Percentiles rank a stretch among this genome's conserved stretches.
Evolutionary conservation across 306 rosid species (phyloP).

Genomic region (Rosa multiflora): DNA sequence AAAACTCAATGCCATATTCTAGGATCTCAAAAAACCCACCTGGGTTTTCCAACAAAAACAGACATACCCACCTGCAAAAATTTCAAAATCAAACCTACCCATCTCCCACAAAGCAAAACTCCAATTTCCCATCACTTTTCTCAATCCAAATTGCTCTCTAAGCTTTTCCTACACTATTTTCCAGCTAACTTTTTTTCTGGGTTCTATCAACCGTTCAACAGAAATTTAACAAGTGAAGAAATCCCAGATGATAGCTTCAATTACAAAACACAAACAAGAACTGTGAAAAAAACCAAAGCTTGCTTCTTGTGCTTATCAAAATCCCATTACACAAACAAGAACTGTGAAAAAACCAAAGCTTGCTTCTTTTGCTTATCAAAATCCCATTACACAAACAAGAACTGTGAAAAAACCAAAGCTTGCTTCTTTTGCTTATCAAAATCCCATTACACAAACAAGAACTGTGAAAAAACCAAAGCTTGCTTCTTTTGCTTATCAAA

Average conservation of each 20-base stretch:
- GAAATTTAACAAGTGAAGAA: not conserved
- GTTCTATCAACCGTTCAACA: not conserved
- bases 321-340: not conserved
- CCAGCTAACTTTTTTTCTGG: not conserved
- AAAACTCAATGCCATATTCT: not conserved
- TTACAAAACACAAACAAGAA: not conserved
- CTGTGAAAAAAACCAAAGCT: not conserved
- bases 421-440: too few species aligned
- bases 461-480: too few species aligned
- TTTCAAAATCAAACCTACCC: slow-evolving; percentile 11
- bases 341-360: not conserved
- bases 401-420: too few species aligned
- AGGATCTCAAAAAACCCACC: slow-evolving; percentile 24
- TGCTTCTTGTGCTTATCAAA: not conserved
- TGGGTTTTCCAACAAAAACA: slow-evolving; percentile 1
- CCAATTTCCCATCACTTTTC: not conserved
- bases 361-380: not conserved
- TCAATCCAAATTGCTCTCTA: not conserved
- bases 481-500: too few species aligned
- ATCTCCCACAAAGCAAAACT: slow-evolving; percentile 3
- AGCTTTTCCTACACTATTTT: not conserved
- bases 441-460: too few species aligned
- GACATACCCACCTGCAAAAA: not conserved
- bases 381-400: not conserved
- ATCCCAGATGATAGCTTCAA: not conserved